A percentile compares a stretch with the other conserved stretches of the same genome.
These are phyloP conservation scores for Kickxella alabastrina DNA, from an alignment of 192 early-diverging fungal species.

Conservation along the genomic window DNA sequence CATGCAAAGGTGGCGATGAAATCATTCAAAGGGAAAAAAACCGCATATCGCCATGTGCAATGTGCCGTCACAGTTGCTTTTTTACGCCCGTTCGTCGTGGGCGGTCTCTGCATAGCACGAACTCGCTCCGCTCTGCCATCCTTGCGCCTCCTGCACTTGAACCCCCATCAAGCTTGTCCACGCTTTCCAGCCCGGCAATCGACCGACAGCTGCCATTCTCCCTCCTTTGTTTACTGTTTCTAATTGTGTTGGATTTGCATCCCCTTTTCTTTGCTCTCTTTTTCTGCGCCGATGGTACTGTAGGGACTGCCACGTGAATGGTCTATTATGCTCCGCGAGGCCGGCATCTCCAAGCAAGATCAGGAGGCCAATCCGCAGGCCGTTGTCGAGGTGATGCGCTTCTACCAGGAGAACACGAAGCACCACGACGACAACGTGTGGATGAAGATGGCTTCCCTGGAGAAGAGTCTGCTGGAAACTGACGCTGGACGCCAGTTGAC, in stretches of 20 bases:
- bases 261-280: neutral
- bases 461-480: constrained; percentile 21
- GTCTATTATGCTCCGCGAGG: constrained; percentile 84
- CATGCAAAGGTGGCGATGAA: no score
- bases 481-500: constrained; percentile 35
- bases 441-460: constrained; percentile 46
- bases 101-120: no score
- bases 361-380: constrained; percentile 91
- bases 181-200: no score
- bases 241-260: neutral
- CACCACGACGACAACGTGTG: constrained; percentile 49
- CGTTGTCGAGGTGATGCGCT: constrained; percentile 77
- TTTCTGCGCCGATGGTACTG: neutral
- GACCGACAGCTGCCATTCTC: no score
- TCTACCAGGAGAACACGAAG: constrained; percentile 68
- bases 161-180: no score
- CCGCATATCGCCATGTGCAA: no score
- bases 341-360: constrained; percentile 92
- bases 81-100: no score
- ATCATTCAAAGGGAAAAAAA: no score
- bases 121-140: no score
- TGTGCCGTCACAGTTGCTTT: no score
- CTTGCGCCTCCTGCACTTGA: no score
- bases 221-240: neutral
- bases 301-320: constrained; percentile 94